Base-by-base conservation (phyloP, 176 grass and related monocot species). In the Dendrocalamus sinicus region DNA sequence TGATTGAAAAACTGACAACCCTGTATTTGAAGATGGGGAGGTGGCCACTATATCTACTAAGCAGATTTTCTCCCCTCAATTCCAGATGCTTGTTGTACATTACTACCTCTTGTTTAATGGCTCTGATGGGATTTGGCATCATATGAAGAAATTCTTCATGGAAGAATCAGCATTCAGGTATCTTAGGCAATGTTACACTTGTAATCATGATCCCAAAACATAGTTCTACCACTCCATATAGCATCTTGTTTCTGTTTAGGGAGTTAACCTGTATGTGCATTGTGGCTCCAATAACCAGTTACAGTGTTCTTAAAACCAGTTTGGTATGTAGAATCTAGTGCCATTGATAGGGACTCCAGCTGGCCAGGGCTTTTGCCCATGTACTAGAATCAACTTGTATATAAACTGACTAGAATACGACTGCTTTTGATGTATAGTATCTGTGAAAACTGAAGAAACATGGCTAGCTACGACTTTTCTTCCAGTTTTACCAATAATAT, bases 61-160 rank as follows among this genome's bases (percentile, higher is more conserved):
- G 70, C 84, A 86, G 16, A 77, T 75, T 75, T 86, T 44, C 28
- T 52, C 60, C 68, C 9, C 35, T 78, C 66, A 58, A 77, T 87
- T n/a, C 9, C 87, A 98, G 96, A 98, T 98, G 90, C 91, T 98
- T 76, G 80, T 88, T 37, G 84, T 95, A 63, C 96, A 98, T 84
- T 98, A 98, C 84, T 98, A 98, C 72, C 88, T 98, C 78, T 59
- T 98, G 54, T 98, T 98, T 92, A 89, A 98, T 59, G 93, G 96
- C 65, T 26, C 90, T 87, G 96, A 98, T 84, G 88, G 71, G 47
- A 87, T 85, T 30, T 98, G 96, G 96, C 78, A 93, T 91, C 86
- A 92, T 79, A 91, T 91, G 91, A 95, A 84, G 83, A 92, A 84
- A 58, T 98, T 95, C 89, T 98, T 94, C 73, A 92, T 37, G 41